A percentile compares a stretch with the other conserved stretches of the same genome.
These are phyloP conservation scores for Raffaelea ambrosiae DNA, from an alignment of 2,329 filamentous ascomycete species.

Conservation along the genomic window DNA sequence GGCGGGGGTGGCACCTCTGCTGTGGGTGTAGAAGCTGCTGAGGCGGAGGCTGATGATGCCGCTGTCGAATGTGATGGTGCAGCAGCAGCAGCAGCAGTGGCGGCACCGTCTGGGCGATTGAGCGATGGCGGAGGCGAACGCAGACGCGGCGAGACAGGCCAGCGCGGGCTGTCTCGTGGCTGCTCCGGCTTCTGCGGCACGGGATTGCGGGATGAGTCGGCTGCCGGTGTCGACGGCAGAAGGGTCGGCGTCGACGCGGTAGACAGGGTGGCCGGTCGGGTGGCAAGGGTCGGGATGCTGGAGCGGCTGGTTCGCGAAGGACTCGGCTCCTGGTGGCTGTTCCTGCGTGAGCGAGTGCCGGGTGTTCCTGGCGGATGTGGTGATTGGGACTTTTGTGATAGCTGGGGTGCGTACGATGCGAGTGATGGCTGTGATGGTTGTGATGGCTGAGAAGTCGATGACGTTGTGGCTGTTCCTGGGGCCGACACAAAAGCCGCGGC, in stretches of 20 bases:
- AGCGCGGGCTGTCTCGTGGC: conserved; percentile 52
- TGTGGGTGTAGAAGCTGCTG: not conserved
- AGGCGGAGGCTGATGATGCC: not conserved
- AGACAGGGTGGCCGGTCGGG: conserved; percentile 49
- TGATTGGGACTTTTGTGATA: not conserved
- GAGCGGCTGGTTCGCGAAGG: conserved; percentile 45
- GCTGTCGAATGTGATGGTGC: not conserved
- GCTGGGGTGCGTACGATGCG: conserved; percentile 16
- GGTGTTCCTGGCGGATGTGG: not conserved
- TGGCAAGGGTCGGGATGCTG: conserved; percentile 44
- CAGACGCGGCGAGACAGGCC: conserved; percentile 69
- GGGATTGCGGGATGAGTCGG: conserved; percentile 53
- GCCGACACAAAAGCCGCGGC: not conserved
- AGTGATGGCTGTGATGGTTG: conserved; percentile 22
- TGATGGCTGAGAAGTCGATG: conserved; percentile 4
- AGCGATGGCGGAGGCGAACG: conserved; percentile 64
- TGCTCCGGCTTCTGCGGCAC: conserved; percentile 56
- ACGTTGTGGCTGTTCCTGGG: not conserved
- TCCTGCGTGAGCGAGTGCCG: conserved; percentile 49
- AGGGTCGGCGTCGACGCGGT: conserved; percentile 60
- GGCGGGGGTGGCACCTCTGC: conserved; percentile 19
- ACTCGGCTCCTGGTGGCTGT: conserved; percentile 56
- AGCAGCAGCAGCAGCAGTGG: not conserved
- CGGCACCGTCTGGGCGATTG: conserved; percentile 29
- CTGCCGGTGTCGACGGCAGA: conserved; percentile 39